Evolutionary conservation across 176 grass and related monocot species (phyloP).

Genomic region (Aegilops umbellulata): DNA sequence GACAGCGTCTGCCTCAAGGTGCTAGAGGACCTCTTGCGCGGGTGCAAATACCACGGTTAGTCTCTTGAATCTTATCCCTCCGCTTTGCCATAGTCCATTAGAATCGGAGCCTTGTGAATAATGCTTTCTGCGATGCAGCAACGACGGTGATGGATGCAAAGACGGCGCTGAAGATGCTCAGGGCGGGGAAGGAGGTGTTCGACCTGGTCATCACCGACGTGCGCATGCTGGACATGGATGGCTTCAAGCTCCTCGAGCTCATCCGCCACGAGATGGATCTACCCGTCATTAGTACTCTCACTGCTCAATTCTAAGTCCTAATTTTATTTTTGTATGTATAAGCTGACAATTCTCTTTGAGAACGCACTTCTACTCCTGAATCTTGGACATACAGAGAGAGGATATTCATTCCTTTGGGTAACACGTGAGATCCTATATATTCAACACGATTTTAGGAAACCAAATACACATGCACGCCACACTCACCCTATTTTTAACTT

Average conservation of each 20-base stretch:
- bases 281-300: slow-evolving; percentile 53
- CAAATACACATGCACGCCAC: too few species aligned
- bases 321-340: too few species aligned
- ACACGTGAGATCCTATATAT: too few species aligned
- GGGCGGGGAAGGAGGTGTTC: slow-evolving; percentile 43
- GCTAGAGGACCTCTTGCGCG: neutral
- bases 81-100: neutral
- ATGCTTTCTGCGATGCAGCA: slow-evolving; percentile 31
- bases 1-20: slow-evolving; percentile 9
- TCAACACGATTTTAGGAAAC: too few species aligned
- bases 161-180: slow-evolving; percentile 41
- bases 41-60: slow-evolving; percentile 36
- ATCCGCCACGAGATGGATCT: slow-evolving; percentile 60
- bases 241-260: slow-evolving; percentile 63
- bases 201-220: slow-evolving; percentile 63
- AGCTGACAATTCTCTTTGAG: too few species aligned
- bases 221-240: slow-evolving; percentile 57
- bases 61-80: neutral
- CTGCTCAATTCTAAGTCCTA: too few species aligned
- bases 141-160: slow-evolving; percentile 22
- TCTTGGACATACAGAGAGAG: too few species aligned
- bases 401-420: too few species aligned
- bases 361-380: too few species aligned
- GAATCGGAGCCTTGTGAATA: neutral
- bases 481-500: too few species aligned